A percentile compares a stretch with the other conserved stretches of the same genome.
Evolutionary conservation across 2,329 filamentous ascomycete genomes (phyloP).

Genomic region (Phoma sp.): DNA sequence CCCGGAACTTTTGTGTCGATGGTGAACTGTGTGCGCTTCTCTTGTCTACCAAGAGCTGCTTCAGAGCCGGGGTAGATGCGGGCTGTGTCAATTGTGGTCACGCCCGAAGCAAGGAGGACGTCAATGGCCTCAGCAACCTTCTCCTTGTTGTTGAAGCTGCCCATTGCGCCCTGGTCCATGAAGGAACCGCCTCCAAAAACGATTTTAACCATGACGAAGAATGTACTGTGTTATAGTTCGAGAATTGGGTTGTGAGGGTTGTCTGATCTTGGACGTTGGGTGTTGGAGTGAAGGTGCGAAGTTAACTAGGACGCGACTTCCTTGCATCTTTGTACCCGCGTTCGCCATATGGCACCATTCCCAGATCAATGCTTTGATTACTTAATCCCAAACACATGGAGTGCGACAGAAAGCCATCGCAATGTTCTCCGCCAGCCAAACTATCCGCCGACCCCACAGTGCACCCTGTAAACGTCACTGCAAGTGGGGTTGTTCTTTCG

Average conservation of each 20-base stretch:
- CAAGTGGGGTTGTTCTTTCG: not conserved
- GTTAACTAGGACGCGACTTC: no score
- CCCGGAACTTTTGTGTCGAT: slow-evolving; percentile 56
- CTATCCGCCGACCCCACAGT: not conserved
- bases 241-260: not conserved
- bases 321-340: no score
- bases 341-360: not conserved
- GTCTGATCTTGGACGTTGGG: no score
- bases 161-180: slow-evolving; percentile 23
- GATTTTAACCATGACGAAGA: slow-evolving; percentile 39
- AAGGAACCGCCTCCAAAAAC: slow-evolving; percentile 46
- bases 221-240: not conserved
- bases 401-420: not conserved
- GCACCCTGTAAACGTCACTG: slow-evolving; percentile 3
- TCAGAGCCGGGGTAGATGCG: slow-evolving; percentile 52
- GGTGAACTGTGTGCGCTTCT: slow-evolving; percentile 50
- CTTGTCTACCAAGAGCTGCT: slow-evolving; percentile 48
- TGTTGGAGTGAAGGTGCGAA: not conserved
- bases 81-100: slow-evolving; percentile 51
- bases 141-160: slow-evolving; percentile 22
- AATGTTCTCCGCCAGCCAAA: not conserved
- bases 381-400: not conserved
- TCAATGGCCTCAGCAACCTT: slow-evolving; percentile 30
- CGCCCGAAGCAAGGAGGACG: slow-evolving; percentile 39
- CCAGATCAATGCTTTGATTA: not conserved